Percentiles rank a stretch among this genome's conserved stretches.
Conservation (phyloP, 768 basidiomycete genomes). For the Mycena latifolia region DNA sequence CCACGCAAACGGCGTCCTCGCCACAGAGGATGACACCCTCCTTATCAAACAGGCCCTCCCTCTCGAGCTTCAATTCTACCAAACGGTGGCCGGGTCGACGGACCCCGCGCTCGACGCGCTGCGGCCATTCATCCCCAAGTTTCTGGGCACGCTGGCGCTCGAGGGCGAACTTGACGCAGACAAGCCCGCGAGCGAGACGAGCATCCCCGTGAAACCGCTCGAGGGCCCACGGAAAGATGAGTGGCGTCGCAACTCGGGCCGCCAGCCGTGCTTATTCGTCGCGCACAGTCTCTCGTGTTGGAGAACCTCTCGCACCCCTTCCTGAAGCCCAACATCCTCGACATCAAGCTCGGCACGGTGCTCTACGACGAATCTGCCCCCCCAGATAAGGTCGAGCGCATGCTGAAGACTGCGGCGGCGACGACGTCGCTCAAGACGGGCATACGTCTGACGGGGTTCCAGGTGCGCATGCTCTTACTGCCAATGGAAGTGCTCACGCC, state of each 20-base stretch:
- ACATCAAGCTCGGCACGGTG: constrained; percentile 93
- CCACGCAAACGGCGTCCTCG: constrained; percentile 74
- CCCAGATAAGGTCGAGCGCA: constrained; percentile 82
- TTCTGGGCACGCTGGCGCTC: constrained; percentile 82
- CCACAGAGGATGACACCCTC: constrained; percentile 80
- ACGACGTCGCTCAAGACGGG: constrained; percentile 86
- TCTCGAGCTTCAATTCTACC: constrained; percentile 81
- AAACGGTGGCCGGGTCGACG: constrained; percentile 52
- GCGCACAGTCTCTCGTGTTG: constrained; percentile 80
- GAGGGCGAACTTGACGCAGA: constrained; percentile 67
- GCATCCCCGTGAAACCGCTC: constrained; percentile 41
- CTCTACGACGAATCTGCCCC: constrained; percentile 80
- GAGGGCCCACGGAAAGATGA: constrained; percentile 60
- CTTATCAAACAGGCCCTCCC: constrained; percentile 82
- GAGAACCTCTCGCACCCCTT: constrained; percentile 86
- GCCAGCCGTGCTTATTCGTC: constrained; percentile 20
- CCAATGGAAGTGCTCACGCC: constrained; percentile 9
- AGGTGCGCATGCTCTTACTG: constrained; percentile 60
- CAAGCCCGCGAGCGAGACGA: constrained; percentile 42
- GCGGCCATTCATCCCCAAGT: constrained; percentile 76
- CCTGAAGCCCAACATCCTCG: constrained; percentile 86
- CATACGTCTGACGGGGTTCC: constrained; percentile 89
- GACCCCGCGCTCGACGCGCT: constrained; percentile 58
- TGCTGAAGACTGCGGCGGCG: constrained; percentile 75
- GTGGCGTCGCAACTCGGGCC: constrained; percentile 36